Conservation (phyloP, 1,284 basidiomycete species). For the Fomitopsis schrenkii region DNA sequence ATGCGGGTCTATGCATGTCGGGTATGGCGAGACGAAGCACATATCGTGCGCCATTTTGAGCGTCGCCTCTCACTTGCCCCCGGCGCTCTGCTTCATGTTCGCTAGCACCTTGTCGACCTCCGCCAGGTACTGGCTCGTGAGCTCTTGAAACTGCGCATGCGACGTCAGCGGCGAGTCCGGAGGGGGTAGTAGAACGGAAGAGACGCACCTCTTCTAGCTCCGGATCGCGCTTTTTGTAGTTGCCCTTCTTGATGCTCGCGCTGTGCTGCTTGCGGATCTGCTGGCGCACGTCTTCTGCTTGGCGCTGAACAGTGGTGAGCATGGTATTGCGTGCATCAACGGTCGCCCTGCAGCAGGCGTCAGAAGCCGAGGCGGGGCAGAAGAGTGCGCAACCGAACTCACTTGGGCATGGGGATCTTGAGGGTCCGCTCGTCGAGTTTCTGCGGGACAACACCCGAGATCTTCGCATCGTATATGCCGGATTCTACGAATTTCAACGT, state of each 20-base stretch:
- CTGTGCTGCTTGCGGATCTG: conserved; percentile 69
- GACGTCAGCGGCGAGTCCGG: not conserved
- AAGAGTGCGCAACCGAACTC: conserved; percentile 12
- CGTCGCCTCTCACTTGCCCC: conserved; percentile 12
- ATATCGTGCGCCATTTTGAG: not conserved
- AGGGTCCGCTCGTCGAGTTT: conserved; percentile 63
- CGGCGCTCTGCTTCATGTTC: conserved; percentile 56
- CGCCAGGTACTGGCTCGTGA: conserved; percentile 53
- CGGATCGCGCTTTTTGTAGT: conserved; percentile 60
- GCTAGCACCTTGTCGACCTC: conserved; percentile 65
- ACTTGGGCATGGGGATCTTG: conserved; percentile 77
- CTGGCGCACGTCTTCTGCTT: conserved; percentile 71
- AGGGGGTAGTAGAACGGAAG: not conserved
- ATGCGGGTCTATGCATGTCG: too few relatives aligned
- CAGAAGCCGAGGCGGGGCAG: conserved; percentile 4
- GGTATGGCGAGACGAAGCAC: not conserved
- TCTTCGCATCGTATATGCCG: conserved; percentile 65
- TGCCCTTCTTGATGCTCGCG: conserved; percentile 61
- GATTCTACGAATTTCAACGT: conserved; percentile 68
- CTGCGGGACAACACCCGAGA: conserved; percentile 70
- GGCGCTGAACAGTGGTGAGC: conserved; percentile 48
- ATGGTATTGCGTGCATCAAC: conserved; percentile 62
- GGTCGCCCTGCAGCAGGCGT: conserved; percentile 50
- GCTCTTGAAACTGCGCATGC: conserved; percentile 59
- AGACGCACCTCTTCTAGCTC: conserved; percentile 57